A percentile compares a stretch with the other conserved stretches of the same genome.
phyloP scores from a whole-genome alignment of 2,329 filamentous ascomycete species.

The Alternaria ventricosa region DNA sequence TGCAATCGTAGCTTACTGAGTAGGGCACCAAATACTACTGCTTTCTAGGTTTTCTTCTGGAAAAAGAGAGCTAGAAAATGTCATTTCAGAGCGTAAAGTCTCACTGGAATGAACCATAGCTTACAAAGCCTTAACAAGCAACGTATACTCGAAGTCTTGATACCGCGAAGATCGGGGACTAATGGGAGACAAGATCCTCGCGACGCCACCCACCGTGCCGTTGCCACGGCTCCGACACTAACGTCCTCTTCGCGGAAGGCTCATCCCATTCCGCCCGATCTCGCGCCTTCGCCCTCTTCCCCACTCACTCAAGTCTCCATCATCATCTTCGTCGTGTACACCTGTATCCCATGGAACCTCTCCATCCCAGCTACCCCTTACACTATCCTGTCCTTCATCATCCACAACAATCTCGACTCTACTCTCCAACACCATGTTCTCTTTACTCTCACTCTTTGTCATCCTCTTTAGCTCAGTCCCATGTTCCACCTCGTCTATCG shows the following conservation, averaged over 20 bases:
- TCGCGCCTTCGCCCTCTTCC: conserved; percentile 19
- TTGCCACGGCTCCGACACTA: neutral
- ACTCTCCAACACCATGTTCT: conserved; percentile 35
- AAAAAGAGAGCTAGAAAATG: neutral
- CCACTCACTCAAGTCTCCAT: conserved; percentile 16
- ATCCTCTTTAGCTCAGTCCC: conserved; percentile 6
- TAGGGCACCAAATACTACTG: neutral
- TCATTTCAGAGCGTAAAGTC: neutral
- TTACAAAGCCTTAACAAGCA: neutral
- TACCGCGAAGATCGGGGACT: neutral
- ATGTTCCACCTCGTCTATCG: conserved; percentile 29
- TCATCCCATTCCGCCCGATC: conserved; percentile 19
- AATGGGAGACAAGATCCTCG: neutral
- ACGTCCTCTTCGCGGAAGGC: conserved; percentile 15
- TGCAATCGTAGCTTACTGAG: neutral
- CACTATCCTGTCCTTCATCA: conserved; percentile 12
- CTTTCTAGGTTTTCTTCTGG: neutral
- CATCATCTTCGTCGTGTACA: conserved; percentile 1
- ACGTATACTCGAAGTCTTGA: neutral
- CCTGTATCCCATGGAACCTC: conserved; percentile 5
- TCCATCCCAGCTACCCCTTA: neutral
- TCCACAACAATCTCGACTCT: conserved; percentile 33
- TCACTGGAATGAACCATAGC: neutral
- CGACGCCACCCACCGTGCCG: neutral
- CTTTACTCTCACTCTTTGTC: conserved; percentile 16